phyloP scores from a whole-genome alignment of 1,139 yeast species.

The Nakaseomyces glabratus region DNA sequence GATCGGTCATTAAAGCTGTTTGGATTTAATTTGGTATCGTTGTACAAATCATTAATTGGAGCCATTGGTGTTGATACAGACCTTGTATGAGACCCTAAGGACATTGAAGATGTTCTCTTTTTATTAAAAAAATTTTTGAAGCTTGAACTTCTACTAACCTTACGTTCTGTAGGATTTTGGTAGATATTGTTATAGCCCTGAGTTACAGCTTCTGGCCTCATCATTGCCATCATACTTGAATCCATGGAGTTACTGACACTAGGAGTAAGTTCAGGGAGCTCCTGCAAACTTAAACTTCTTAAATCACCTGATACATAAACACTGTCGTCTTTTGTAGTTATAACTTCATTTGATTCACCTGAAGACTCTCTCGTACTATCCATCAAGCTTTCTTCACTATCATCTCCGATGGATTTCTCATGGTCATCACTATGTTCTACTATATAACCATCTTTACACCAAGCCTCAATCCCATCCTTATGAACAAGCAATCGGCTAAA shows the following conservation, averaged over 20 bases:
- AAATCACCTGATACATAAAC: constrained; percentile 22
- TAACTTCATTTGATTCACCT: background rate
- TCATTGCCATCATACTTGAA: constrained; percentile 19
- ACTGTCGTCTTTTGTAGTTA: constrained; percentile 13
- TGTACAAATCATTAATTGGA: too few relatives aligned
- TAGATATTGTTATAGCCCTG: constrained; percentile 12
- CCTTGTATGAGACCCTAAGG: constrained; percentile 1
- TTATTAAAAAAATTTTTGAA: constrained; percentile 14
- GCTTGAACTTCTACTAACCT: constrained; percentile 18
- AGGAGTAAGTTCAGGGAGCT: constrained; percentile 18
- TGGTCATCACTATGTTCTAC: too few relatives aligned
- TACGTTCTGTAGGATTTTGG: constrained; percentile 11
- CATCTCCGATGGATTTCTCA: too few relatives aligned
- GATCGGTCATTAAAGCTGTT: constrained; percentile 1
- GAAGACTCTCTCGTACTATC: too few relatives aligned
- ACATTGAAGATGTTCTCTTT: background rate
- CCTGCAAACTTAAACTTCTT: constrained; percentile 18
- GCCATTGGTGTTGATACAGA: constrained; percentile 4
- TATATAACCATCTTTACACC: background rate
- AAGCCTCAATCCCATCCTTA: background rate
- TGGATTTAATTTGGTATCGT: background rate
- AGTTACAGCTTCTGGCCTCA: constrained; percentile 12
- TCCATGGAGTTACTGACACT: constrained; percentile 17
- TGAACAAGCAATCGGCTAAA: background rate
- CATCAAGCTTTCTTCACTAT: too few relatives aligned